These are phyloP conservation scores for Aspergillus cejpii DNA, from an alignment of 2,329 filamentous ascomycete species.

Conservation along the genomic window DNA sequence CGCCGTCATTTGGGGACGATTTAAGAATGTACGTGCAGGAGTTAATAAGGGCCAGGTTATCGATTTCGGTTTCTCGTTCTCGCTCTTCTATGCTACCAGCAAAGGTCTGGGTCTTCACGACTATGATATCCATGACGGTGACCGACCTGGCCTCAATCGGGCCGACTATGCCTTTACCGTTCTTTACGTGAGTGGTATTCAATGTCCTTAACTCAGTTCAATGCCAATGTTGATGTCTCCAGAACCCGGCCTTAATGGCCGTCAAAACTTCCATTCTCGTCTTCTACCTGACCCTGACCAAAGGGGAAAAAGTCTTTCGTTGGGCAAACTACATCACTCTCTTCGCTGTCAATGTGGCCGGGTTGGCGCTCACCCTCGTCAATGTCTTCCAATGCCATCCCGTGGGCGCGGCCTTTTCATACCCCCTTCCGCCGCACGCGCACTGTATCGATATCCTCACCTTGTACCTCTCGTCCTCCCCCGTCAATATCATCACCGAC, in stretches of 20 bases:
- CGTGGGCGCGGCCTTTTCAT: slow-evolving; percentile 60
- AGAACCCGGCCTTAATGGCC: slow-evolving; percentile 85
- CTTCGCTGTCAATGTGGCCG: slow-evolving; percentile 69
- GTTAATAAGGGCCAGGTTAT: slow-evolving; percentile 28
- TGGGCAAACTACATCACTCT: slow-evolving; percentile 77
- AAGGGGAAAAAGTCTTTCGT: slow-evolving; percentile 68
- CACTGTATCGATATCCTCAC: slow-evolving; percentile 57
- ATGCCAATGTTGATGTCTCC: slow-evolving; percentile 11
- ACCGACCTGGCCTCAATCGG: slow-evolving; percentile 36
- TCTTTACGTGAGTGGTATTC: slow-evolving; percentile 46
- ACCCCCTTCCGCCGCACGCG: slow-evolving; percentile 41
- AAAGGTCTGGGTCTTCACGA: slow-evolving; percentile 42
- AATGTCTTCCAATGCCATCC: slow-evolving; percentile 84
- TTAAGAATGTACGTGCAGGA: slow-evolving; percentile 2
- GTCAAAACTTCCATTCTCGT: slow-evolving; percentile 89
- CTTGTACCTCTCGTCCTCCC: slow-evolving; percentile 66
- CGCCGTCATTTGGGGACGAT: background rate
- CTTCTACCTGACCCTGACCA: slow-evolving; percentile 79
- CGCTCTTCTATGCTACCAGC: slow-evolving; percentile 41
- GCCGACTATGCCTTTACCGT: slow-evolving; percentile 56
- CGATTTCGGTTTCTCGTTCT: slow-evolving; percentile 43
- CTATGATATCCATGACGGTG: slow-evolving; percentile 28
- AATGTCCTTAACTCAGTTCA: slow-evolving; percentile 1
- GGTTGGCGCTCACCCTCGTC: slow-evolving; percentile 71
- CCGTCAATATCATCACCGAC: slow-evolving; percentile 87